Base-by-base conservation (phyloP, 2,329 filamentous ascomycete genomes). In the Metarhizium robertsii region DNA sequence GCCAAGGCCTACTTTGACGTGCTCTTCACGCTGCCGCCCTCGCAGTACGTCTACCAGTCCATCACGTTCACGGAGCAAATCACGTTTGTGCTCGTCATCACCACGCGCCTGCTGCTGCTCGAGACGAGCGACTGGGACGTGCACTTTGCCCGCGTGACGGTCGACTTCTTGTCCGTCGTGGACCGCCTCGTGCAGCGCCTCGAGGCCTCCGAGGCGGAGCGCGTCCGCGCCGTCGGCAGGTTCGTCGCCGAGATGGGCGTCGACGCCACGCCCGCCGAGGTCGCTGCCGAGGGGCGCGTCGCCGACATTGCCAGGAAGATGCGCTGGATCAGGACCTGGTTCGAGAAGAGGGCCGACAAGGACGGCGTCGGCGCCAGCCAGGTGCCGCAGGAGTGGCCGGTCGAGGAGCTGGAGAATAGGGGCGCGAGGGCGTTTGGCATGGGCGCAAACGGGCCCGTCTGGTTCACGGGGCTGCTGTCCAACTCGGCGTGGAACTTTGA, bases 281-380 rank as follows among this genome's bases (percentile, higher is more conserved):
- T 62, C 3, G 63, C 54, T n/a, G 58, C 55, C 1, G 46, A 53
- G 29, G 55, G 47, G 3, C 45, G 51, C 10, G 36, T 53, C n/a
- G 46, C 52, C 2, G 52, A 51, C 13, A 53, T 51, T 16, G 52
- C 46, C 4, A 53, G 47, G 60, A 52, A 67, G 56, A 63, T 66
- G 14, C 50, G 58, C 4, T 66, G 60, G 60, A 60, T 71, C n/a
- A 67, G 65, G 53, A 59, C 55, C 8, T 71, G 69, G 67, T 68
- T 65, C 53, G 63, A 67, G 46, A 57, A 62, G 3, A 63, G 63
- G 43, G 48, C 51, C 11, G 52, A 55, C 49, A 25, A 25, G 25
- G 25, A 4, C 25, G 25, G 25, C 25, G 25, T 25, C 25, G 25
- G 3, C 3, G 25, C 54, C 6, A 51, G 34, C 29, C 53, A 55